These are phyloP conservation scores for Pseudocercospora cruenta DNA, from an alignment of 2,329 filamentous ascomycete species.

Conservation along the genomic window DNA sequence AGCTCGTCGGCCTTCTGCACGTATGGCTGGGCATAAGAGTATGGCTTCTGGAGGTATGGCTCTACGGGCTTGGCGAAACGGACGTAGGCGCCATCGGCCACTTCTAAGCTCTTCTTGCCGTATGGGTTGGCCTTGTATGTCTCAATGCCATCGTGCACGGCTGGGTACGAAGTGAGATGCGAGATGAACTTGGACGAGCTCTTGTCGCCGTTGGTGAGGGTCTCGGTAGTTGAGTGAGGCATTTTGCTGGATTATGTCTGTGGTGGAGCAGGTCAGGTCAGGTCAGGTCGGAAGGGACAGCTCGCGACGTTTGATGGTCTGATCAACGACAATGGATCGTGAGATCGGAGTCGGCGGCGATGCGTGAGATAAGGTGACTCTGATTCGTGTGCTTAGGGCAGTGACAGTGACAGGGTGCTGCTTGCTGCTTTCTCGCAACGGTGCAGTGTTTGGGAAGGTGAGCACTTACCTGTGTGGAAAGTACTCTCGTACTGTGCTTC, in stretches of 20 bases:
- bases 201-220: conserved; percentile 55
- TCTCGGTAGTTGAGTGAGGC: conserved; percentile 52
- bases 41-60: conserved; percentile 77
- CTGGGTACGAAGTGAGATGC: conserved; percentile 81
- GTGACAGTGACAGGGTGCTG: conserved; percentile 7
- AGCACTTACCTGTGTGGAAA: neutral
- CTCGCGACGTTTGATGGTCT: neutral
- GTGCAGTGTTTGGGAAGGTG: neutral
- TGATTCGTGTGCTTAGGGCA: conserved; percentile 3
- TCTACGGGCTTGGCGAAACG: conserved; percentile 77
- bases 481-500: neutral
- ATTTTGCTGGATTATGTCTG: conserved; percentile 36
- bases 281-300: neutral
- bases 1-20: conserved; percentile 62
- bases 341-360: neutral
- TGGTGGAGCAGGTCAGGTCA: neutral
- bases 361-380: neutral
- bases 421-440: neutral
- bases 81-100: conserved; percentile 75
- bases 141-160: conserved; percentile 76
- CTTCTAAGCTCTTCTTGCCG: conserved; percentile 78
- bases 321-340: neutral
- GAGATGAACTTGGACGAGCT: conserved; percentile 51
- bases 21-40: conserved; percentile 82
- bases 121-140: conserved; percentile 81